Percentiles rank a stretch among this genome's conserved stretches.
Conservation (phyloP, 78 protist genomes). For the Protostelium mycophagum region DNA sequence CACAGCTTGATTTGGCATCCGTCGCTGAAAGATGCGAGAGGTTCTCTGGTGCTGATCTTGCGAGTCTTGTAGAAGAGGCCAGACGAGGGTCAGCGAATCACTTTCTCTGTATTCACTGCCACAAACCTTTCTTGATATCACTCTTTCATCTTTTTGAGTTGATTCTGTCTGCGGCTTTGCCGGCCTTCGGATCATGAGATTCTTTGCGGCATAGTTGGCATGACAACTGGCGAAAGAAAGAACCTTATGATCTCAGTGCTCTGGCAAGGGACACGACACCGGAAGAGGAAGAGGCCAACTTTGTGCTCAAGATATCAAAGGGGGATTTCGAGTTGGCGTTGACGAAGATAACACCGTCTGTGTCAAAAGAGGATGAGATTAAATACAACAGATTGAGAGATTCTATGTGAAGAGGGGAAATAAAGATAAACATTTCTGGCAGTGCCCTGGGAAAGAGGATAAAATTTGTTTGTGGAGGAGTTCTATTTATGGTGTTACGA, state of each 20-base stretch:
- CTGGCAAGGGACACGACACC: neutral
- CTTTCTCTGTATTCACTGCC: too few relatives aligned
- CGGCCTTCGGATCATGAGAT: too few relatives aligned
- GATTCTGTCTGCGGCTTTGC: too few relatives aligned
- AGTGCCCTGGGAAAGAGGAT: too few relatives aligned
- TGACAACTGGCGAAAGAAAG: slow-evolving; percentile 23
- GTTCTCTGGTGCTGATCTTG: slow-evolving; percentile 79
- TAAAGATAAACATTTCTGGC: too few relatives aligned
- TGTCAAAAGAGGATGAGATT: slow-evolving; percentile 48
- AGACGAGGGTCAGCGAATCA: too few relatives aligned
- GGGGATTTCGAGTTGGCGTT: slow-evolving; percentile 34
- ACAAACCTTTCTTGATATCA: too few relatives aligned
- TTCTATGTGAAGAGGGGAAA: slow-evolving; percentile 24
- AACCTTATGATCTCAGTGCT: neutral
- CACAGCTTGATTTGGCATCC: slow-evolving; percentile 21
- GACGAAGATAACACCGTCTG: slow-evolving; percentile 44
- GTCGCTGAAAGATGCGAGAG: slow-evolving; percentile 42
- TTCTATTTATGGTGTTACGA: too few relatives aligned
- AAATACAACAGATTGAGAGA: slow-evolving; percentile 48
- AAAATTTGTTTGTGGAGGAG: too few relatives aligned
- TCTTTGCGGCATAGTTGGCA: too few relatives aligned
- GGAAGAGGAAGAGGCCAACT: neutral
- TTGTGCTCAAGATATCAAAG: slow-evolving; percentile 17
- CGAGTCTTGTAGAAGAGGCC: slow-evolving; percentile 73
- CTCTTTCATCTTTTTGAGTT: too few relatives aligned